Conservation (phyloP, 495 filamentous ascomycete genomes). For the Lichenothelia convexa region DNA sequence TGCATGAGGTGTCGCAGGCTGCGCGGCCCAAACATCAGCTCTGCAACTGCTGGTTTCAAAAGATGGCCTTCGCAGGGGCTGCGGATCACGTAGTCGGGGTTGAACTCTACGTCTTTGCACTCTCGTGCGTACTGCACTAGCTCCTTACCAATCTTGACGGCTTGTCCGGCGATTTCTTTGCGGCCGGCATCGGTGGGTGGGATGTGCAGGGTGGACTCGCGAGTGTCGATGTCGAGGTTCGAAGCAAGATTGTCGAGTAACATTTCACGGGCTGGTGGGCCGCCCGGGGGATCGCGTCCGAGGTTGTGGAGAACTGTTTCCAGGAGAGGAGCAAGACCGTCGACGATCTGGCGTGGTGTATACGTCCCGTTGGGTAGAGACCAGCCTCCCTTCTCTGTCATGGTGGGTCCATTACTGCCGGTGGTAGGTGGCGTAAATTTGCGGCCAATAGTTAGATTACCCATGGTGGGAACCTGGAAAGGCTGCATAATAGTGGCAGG, state of each 20-base stretch:
- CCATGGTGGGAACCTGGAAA: too few species aligned
- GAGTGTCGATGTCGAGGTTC: slow-evolving; percentile 14
- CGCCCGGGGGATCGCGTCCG: slow-evolving; percentile 9
- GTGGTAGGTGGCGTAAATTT: too few species aligned
- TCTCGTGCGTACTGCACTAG: slow-evolving; percentile 17
- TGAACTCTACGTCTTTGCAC: slow-evolving; percentile 1
- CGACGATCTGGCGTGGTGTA: too few species aligned
- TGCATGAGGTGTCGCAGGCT: slow-evolving; percentile 18
- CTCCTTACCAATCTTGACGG: slow-evolving; percentile 13
- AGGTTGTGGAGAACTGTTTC: too few species aligned
- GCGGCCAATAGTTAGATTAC: too few species aligned
- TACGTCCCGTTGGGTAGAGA: too few species aligned
- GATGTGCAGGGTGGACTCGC: slow-evolving; percentile 17
- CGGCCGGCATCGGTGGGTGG: slow-evolving; percentile 10
- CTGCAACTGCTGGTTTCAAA: slow-evolving; percentile 11
- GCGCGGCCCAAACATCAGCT: slow-evolving; percentile 17
- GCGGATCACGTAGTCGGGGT: slow-evolving; percentile 11
- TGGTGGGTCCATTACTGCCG: too few species aligned
- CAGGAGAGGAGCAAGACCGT: too few species aligned
- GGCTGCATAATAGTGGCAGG: too few species aligned
- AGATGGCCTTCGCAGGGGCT: slow-evolving; percentile 22
- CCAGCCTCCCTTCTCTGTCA: too few species aligned
- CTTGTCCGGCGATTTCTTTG: slow-evolving; percentile 16
- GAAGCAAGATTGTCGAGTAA: slow-evolving; percentile 18
- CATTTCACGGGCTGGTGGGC: slow-evolving; percentile 6